These are phyloP conservation scores for Pyricularia grisea DNA, from an alignment of 2,329 filamentous ascomycete species.

Conservation along the genomic window DNA sequence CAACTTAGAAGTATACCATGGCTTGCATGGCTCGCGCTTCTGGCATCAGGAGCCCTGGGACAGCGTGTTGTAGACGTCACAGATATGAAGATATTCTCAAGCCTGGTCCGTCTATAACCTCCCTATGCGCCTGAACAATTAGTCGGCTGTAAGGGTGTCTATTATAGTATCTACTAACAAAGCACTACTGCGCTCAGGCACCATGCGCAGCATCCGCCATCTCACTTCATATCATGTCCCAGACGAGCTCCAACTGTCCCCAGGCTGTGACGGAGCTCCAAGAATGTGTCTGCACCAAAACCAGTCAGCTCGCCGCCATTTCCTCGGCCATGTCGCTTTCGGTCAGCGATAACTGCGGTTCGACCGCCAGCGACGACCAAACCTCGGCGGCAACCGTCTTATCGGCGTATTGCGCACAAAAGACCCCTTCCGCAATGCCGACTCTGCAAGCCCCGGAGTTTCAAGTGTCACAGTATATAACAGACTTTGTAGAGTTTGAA, in stretches of 20 bases:
- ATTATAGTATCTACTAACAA: not conserved
- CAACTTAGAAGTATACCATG: not conserved
- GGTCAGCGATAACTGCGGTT: constrained; percentile 33
- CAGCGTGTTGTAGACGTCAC: constrained; percentile 30
- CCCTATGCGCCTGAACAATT: not conserved
- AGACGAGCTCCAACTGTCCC: constrained; percentile 33
- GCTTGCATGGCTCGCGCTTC: not conserved
- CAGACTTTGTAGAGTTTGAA: constrained; percentile 33
- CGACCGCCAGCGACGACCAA: constrained; percentile 35
- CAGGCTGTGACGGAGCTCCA: constrained; percentile 34
- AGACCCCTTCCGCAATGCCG: constrained; percentile 12
- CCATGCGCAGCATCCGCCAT: constrained; percentile 39
- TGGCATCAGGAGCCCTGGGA: not conserved
- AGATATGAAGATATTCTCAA: constrained; percentile 30
- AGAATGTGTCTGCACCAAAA: constrained; percentile 42
- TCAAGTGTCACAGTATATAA: constrained; percentile 36
- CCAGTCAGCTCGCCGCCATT: constrained; percentile 28
- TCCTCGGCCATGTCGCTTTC: constrained; percentile 26
- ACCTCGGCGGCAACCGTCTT: constrained; percentile 35
- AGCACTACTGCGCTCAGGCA: constrained; percentile 23
- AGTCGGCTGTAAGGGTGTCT: too few species aligned
- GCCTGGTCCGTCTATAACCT: constrained; percentile 23
- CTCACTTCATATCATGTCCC: constrained; percentile 29
- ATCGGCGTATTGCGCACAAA: constrained; percentile 39
- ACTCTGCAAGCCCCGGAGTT: constrained; percentile 33